These are phyloP conservation scores for Magnusiomyces sp. DNA, from an alignment of 1,139 yeast species.

Conservation along the genomic window DNA sequence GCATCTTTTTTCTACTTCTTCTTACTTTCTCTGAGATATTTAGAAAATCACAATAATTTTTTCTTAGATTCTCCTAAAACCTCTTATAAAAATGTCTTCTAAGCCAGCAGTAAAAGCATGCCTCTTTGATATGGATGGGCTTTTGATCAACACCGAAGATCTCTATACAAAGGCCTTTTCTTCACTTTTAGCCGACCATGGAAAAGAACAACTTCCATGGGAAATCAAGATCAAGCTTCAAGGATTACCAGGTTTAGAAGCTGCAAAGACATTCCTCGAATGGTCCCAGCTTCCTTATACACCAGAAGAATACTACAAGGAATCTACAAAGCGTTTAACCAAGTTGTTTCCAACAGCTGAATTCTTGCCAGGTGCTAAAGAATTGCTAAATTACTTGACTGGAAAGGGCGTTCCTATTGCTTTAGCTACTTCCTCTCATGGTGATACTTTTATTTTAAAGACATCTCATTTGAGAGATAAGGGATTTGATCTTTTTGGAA, in stretches of 20 bases:
- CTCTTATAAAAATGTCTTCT: no score
- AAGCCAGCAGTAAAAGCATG: no score
- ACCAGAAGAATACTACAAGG: constrained; percentile 48
- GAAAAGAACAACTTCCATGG: constrained; percentile 81
- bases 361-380: constrained; percentile 80
- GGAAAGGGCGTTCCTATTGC: constrained; percentile 62
- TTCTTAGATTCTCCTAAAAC: no score
- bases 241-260: constrained; percentile 76
- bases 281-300: constrained; percentile 61
- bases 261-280: constrained; percentile 56
- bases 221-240: constrained; percentile 77
- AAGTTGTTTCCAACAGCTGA: constrained; percentile 33
- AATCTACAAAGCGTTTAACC: constrained; percentile 47
- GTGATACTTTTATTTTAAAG: constrained; percentile 51
- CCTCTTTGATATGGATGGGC: constrained; percentile 94
- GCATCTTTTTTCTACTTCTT: no score
- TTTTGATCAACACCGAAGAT: constrained; percentile 83
- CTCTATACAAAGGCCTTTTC: constrained; percentile 72
- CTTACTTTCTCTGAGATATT: no score
- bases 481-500: constrained; percentile 50
- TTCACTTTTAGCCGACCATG: constrained; percentile 54
- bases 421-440: constrained; percentile 80
- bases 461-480: constrained; percentile 58
- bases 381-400: constrained; percentile 48
- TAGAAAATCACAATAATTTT: no score